A percentile compares a stretch with the other conserved stretches of the same genome.
Evolutionary conservation across 345 rosid genomes (phyloP).

Genomic region (Draba incana): DNA sequence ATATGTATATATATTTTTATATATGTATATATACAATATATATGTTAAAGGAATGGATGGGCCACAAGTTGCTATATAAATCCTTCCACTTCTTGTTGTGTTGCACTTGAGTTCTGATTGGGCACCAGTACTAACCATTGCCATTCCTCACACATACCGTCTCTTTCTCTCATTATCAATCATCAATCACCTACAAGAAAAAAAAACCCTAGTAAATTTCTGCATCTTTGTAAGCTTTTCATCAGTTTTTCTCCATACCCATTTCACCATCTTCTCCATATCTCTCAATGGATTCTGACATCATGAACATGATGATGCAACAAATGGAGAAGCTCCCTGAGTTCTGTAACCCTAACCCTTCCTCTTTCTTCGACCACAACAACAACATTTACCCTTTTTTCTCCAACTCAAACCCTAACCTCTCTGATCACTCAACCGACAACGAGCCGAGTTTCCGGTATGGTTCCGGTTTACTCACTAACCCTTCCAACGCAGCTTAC

Average conservation of each 20-base stretch:
- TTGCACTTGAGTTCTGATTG: constrained; percentile 44
- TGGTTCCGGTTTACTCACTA: constrained; percentile 29
- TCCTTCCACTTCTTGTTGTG: constrained; percentile 34
- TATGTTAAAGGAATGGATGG: constrained; percentile 41
- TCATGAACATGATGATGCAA: constrained; percentile 64
- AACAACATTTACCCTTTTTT: constrained; percentile 36
- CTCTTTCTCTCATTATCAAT: constrained; percentile 38
- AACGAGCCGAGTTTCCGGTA: constrained; percentile 40
- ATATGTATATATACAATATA: background rate
- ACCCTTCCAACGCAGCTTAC: constrained; percentile 32
- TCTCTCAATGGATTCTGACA: constrained; percentile 43
- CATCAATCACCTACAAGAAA: constrained; percentile 33
- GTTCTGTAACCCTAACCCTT: constrained; percentile 43
- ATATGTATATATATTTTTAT: constrained; percentile 14
- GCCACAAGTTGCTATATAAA: constrained; percentile 55
- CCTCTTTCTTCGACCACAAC: constrained; percentile 34
- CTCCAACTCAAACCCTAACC: constrained; percentile 41
- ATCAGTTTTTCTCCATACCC: constrained; percentile 37
- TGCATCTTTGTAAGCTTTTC: constrained; percentile 16
- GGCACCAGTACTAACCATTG: constrained; percentile 31
- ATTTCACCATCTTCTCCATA: constrained; percentile 38
- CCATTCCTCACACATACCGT: constrained; percentile 36
- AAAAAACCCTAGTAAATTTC: constrained; percentile 27
- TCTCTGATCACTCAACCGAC: constrained; percentile 21
- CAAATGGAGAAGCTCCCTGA: constrained; percentile 74